phyloP scores from a whole-genome alignment of 768 basidiomycete species.

The Porphyrellus cyaneotinctus region DNA sequence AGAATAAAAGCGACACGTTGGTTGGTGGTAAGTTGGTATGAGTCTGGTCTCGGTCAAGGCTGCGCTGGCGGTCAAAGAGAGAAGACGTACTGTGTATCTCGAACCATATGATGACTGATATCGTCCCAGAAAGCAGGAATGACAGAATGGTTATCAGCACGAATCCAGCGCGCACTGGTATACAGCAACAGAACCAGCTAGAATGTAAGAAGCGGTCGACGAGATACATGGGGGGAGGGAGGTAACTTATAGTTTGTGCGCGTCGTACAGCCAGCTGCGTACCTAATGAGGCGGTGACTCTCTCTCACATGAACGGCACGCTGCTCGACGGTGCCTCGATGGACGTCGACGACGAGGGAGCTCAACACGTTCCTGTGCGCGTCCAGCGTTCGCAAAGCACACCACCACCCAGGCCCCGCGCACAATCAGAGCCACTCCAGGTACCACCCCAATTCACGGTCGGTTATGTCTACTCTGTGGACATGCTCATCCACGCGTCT shows the following conservation, averaged over 20 bases:
- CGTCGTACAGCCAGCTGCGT: no score
- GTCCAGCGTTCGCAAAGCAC: slow-evolving; percentile 18
- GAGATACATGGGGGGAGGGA: no score
- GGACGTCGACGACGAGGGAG: slow-evolving; percentile 27
- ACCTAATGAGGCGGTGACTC: no score
- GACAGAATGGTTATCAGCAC: slow-evolving; percentile 50
- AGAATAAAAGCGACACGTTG: slow-evolving; percentile 42
- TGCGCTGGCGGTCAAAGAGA: neutral
- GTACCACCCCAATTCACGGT: slow-evolving; percentile 37
- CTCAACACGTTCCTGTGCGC: neutral
- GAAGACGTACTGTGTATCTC: slow-evolving; percentile 52
- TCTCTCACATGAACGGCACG: slow-evolving; percentile 16
- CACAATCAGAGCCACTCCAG: slow-evolving; percentile 33
- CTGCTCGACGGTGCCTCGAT: slow-evolving; percentile 21
- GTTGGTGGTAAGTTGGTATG: slow-evolving; percentile 28
- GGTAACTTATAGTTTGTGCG: no score
- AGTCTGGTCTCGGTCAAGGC: slow-evolving; percentile 27
- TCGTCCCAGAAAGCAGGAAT: slow-evolving; percentile 49
- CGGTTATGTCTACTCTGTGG: slow-evolving; percentile 81
- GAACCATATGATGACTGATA: slow-evolving; percentile 58
- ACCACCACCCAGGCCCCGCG: slow-evolving; percentile 19
- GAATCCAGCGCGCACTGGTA: slow-evolving; percentile 61
- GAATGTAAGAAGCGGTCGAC: slow-evolving; percentile 41
- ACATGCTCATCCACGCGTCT: slow-evolving; percentile 83
- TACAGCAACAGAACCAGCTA: slow-evolving; percentile 56